Evolutionary conservation across 495 filamentous ascomycete genomes (phyloP).

Genomic region (Tuber indicum): DNA sequence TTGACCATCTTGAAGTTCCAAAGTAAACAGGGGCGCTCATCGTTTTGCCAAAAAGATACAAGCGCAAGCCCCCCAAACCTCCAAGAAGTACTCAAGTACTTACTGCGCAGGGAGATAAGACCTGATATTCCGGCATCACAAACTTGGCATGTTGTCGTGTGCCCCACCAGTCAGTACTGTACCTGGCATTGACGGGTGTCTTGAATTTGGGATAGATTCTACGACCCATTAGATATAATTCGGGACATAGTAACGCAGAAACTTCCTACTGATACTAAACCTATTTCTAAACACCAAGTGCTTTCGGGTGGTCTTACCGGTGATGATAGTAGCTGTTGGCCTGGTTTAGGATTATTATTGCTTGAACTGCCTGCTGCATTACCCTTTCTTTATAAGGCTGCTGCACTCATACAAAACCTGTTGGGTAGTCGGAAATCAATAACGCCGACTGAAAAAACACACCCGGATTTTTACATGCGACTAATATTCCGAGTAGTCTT

Average conservation of each 20-base stretch:
- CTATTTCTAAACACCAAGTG: neutral
- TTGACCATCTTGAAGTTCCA: neutral
- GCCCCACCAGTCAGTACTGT: neutral
- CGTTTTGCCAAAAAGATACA: neutral
- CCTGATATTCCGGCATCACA: neutral
- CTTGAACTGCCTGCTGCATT: neutral
- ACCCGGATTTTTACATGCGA: neutral
- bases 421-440: neutral
- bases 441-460: neutral
- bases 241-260: neutral
- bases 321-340: neutral
- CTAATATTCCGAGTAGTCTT: neutral
- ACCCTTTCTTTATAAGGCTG: neutral
- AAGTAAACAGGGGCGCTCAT: neutral
- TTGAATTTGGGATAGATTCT: neutral
- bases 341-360: neutral
- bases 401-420: neutral
- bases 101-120: neutral
- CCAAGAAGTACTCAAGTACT: neutral
- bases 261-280: neutral
- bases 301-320: neutral
- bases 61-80: neutral
- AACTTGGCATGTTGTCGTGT: neutral
- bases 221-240: neutral
- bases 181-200: neutral